Conservation (phyloP, 345 rosid genomes). For the Populus euphratica region DNA sequence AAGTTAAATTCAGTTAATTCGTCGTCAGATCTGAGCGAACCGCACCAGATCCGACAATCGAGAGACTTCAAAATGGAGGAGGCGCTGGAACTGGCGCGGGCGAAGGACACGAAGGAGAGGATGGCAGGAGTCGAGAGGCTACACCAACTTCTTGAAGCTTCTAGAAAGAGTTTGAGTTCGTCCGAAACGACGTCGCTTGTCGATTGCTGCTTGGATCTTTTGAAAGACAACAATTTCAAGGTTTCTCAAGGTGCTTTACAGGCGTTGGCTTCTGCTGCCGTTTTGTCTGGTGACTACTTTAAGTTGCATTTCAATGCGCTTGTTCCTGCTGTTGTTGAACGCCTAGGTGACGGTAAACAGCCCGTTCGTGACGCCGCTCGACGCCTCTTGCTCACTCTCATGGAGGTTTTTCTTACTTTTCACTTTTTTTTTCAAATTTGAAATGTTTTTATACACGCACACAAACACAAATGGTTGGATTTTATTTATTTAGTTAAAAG, state of each 20-base stretch:
- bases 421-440: neutral
- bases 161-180: conserved; percentile 62
- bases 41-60: conserved; percentile 13
- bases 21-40: conserved; percentile 40
- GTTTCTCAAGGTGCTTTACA: conserved; percentile 95
- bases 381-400: conserved; percentile 87
- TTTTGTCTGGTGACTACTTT: conserved; percentile 85
- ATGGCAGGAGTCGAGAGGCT: conserved; percentile 98
- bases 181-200: conserved; percentile 80
- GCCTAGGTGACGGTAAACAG: conserved; percentile 85
- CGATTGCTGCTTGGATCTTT: conserved; percentile 94
- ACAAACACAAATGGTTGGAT: neutral
- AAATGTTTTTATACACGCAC: neutral
- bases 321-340: conserved; percentile 88
- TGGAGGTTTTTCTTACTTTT: conserved; percentile 59
- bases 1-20: neutral
- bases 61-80: conserved; percentile 60
- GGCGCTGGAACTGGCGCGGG: conserved; percentile 93
- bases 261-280: conserved; percentile 96
- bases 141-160: conserved; percentile 83
- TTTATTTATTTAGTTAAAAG: too few relatives aligned
- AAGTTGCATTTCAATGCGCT: conserved; percentile 93
- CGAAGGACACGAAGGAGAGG: conserved; percentile 96
- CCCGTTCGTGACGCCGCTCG: conserved; percentile 96
- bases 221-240: conserved; percentile 85